These are phyloP conservation scores for Fusarium sp. DNA, from an alignment of 2,329 filamentous ascomycete genomes.

Conservation along the genomic window DNA sequence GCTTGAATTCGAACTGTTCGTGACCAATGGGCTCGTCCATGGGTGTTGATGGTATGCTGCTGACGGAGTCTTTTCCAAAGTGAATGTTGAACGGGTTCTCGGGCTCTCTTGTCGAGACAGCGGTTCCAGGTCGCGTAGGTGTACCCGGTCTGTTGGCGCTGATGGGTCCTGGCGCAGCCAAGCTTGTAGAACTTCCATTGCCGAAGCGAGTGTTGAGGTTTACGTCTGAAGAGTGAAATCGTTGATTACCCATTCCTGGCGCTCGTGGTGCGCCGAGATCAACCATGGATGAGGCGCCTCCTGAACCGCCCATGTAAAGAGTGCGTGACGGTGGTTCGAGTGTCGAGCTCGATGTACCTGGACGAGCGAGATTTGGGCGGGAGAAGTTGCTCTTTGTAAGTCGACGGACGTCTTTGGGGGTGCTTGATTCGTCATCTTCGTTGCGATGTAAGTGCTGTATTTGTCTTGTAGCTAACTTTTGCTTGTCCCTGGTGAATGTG, in stretches of 20 bases:
- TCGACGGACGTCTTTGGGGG: slow-evolving; percentile 50
- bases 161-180: slow-evolving; percentile 54
- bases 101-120: slow-evolving; percentile 57
- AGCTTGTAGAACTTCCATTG: slow-evolving; percentile 56
- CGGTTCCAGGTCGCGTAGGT: slow-evolving; percentile 55
- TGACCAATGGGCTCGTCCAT: slow-evolving; percentile 54
- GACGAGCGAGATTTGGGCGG: slow-evolving; percentile 57
- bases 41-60: slow-evolving; percentile 48
- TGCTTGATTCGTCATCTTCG: slow-evolving; percentile 8
- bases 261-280: slow-evolving; percentile 57
- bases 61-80: slow-evolving; percentile 54
- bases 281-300: slow-evolving; percentile 61
- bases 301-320: slow-evolving; percentile 56
- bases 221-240: slow-evolving; percentile 57
- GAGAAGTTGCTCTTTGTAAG: slow-evolving; percentile 56
- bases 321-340: slow-evolving; percentile 46
- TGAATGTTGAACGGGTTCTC: slow-evolving; percentile 66
- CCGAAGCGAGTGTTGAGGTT: slow-evolving; percentile 57
- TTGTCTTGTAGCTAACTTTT: slow-evolving; percentile 31
- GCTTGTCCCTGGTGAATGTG: slow-evolving; percentile 43
- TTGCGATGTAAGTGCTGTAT: slow-evolving; percentile 34
- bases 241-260: slow-evolving; percentile 45
- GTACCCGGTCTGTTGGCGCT: slow-evolving; percentile 46
- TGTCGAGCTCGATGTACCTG: slow-evolving; percentile 59
- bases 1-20: slow-evolving; percentile 58